Conservation (phyloP, 805 yeast genomes). For the Saturnispora zaruensis region DNA sequence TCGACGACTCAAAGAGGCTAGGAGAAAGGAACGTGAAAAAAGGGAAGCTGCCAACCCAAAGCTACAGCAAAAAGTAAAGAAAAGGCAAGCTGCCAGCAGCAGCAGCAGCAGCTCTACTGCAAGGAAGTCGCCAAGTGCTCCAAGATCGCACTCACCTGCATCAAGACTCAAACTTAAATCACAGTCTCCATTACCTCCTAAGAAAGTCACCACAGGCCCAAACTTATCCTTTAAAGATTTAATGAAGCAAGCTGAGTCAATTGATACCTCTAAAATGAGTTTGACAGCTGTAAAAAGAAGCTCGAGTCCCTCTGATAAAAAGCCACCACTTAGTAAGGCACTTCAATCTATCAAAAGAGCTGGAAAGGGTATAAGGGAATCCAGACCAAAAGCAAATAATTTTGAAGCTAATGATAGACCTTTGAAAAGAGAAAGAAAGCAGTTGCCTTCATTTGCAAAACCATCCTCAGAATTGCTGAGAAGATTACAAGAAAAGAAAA, state of each 20-base stretch:
- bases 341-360: constrained; percentile 12
- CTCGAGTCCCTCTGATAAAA: background rate
- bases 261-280: constrained; percentile 43
- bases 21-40: constrained; percentile 46
- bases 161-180: constrained; percentile 4
- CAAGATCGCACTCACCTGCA: background rate
- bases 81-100: background rate
- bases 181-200: constrained; percentile 2
- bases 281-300: constrained; percentile 17
- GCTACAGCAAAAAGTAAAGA: constrained; percentile 6
- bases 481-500: constrained; percentile 32
- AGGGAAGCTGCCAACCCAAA: constrained; percentile 20
- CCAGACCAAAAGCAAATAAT: background rate
- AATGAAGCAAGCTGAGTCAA: constrained; percentile 57
- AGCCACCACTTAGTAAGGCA: constrained; percentile 12
- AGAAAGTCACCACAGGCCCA: constrained; percentile 23
- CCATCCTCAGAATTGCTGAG: constrained; percentile 50
- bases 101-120: background rate
- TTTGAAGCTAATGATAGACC: background rate
- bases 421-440: background rate
- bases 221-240: constrained; percentile 57
- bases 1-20: constrained; percentile 54
- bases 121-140: background rate
- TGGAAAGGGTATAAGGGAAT: background rate
- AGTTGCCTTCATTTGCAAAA: constrained; percentile 35